phyloP scores from a whole-genome alignment of 2,329 filamentous ascomycete genomes.

The Ascochyta pisi region DNA sequence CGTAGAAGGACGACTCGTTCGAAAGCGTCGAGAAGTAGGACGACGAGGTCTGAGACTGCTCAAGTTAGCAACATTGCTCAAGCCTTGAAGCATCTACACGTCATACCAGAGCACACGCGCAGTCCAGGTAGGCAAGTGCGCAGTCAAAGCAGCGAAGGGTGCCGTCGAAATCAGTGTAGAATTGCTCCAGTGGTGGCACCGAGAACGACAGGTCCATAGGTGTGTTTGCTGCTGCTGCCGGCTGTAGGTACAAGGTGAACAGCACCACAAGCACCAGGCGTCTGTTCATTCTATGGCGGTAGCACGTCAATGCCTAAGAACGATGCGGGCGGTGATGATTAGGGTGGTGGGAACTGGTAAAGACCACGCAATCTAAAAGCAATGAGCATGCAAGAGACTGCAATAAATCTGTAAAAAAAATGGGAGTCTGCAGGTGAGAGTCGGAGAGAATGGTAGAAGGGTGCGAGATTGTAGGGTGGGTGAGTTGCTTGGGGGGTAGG shows the following conservation, averaged over 20 bases:
- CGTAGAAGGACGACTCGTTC: conserved; percentile 7
- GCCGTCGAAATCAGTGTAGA: conserved; percentile 36
- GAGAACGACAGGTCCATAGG: conserved; percentile 32
- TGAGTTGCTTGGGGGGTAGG: conserved; percentile 15
- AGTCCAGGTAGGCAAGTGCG: conserved; percentile 25
- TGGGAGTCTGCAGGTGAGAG: neutral
- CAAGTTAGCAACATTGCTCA: conserved; percentile 8
- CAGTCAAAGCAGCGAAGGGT: conserved; percentile 37
- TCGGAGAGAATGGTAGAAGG: conserved; percentile 1
- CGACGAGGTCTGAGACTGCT: conserved; percentile 23
- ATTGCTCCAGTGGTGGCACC: conserved; percentile 27
- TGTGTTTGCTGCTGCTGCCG: conserved; percentile 36
- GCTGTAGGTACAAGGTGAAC: conserved; percentile 34
- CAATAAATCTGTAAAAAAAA: conserved; percentile 1
- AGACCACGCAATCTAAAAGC: conserved; percentile 1
- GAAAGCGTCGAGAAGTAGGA: conserved; percentile 2
- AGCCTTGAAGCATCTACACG: neutral
- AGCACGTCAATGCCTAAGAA: conserved; percentile 34
- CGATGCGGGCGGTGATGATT: conserved; percentile 14
- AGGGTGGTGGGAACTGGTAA: conserved; percentile 10
- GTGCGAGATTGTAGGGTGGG: conserved; percentile 8
- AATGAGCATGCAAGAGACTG: neutral
- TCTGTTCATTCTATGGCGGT: conserved; percentile 37
- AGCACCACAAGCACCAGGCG: conserved; percentile 37
- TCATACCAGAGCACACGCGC: conserved; percentile 31